phyloP scores from a whole-genome alignment of 257 asterid species.

The Nicotiana paniculata region DNA sequence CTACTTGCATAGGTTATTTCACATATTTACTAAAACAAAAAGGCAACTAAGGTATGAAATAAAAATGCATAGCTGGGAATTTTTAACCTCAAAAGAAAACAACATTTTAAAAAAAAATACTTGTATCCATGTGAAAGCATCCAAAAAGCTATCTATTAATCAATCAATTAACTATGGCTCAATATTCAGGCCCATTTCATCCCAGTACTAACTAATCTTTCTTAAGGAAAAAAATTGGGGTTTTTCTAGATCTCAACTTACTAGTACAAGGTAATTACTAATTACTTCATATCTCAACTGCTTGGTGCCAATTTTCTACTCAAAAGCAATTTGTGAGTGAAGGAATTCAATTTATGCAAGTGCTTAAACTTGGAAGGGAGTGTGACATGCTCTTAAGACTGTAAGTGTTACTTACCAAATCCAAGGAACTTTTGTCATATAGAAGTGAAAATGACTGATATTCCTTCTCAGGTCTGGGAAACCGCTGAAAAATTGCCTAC shows the following conservation, averaged over 20 bases:
- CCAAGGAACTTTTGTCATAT: slow-evolving; percentile 54
- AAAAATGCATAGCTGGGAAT: not conserved
- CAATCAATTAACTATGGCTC: not conserved
- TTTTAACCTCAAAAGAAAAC: not conserved
- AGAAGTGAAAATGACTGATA: slow-evolving; percentile 76
- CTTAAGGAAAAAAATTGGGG: not conserved
- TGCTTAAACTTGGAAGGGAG: not conserved
- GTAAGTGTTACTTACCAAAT: slow-evolving; percentile 44
- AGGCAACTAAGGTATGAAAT: not conserved
- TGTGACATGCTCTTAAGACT: not conserved
- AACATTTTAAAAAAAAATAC: not conserved
- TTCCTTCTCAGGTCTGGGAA: slow-evolving; percentile 77
- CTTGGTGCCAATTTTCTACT: not conserved
- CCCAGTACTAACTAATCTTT: not conserved
- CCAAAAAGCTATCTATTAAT: not conserved
- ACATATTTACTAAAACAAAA: not conserved
- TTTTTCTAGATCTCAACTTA: not conserved
- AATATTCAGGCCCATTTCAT: not conserved
- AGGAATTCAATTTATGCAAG: not conserved
- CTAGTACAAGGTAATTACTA: not conserved
- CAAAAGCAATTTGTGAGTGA: not conserved
- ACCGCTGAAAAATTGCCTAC: slow-evolving; percentile 56
- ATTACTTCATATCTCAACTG: not conserved
- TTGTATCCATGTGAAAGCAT: not conserved
- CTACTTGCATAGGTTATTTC: not conserved